A percentile compares a stretch with the other conserved stretches of the same genome.
phyloP scores from a whole-genome alignment of 768 basidiomycete genomes.

The Fomitopsis pulvina region DNA sequence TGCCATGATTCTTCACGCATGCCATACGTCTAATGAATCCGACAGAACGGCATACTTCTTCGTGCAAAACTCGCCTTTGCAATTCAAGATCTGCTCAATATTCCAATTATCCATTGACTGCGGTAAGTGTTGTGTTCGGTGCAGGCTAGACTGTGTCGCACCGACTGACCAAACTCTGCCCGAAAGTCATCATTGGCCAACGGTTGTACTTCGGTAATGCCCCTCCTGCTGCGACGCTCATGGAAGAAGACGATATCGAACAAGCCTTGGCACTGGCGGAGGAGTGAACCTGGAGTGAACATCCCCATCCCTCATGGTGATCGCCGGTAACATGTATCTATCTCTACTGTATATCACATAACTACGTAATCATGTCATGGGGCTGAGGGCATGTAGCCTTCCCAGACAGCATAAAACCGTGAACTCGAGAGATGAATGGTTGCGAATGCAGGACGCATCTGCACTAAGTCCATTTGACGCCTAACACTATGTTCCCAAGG shows the following conservation, averaged over 20 bases:
- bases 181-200: constrained; percentile 63
- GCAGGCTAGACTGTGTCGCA: background rate
- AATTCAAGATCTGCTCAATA: constrained; percentile 78
- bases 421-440: background rate
- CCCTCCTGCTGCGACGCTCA: constrained; percentile 46
- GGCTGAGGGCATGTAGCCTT: background rate
- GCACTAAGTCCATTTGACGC: background rate
- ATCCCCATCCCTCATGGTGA: background rate
- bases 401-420: background rate
- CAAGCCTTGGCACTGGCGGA: constrained; percentile 65
- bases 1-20: background rate
- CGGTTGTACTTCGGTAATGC: constrained; percentile 67
- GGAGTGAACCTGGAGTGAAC: constrained; percentile 31
- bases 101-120: constrained; percentile 78
- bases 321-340: background rate
- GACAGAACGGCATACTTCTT: constrained; percentile 77
- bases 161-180: background rate
- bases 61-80: constrained; percentile 60
- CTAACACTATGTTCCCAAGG: background rate
- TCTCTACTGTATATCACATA: background rate
- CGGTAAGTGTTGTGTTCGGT: constrained; percentile 38
- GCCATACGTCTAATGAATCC: too few species aligned
- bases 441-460: background rate
- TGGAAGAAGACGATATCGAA: constrained; percentile 63
- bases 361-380: background rate